Percentiles rank a stretch among this genome's conserved stretches.
These are phyloP conservation scores for Moniliophthora roreri DNA, from an alignment of 1,284 basidiomycete genomes.

Conservation along the genomic window DNA sequence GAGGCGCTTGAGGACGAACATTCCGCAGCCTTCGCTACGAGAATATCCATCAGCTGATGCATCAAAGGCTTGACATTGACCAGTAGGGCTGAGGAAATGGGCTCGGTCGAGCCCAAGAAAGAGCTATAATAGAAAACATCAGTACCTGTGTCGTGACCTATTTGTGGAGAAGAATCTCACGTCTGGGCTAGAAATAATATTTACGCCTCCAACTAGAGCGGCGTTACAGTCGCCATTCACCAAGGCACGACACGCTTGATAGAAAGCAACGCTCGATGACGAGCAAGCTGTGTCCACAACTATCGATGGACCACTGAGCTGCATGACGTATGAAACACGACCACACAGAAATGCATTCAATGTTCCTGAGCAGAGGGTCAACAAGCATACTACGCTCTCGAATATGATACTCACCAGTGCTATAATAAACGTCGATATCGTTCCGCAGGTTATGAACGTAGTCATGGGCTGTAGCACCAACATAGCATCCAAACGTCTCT, in stretches of 20 bases:
- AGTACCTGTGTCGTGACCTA: no score
- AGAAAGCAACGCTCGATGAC: conserved; percentile 64
- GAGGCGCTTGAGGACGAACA: conserved; percentile 71
- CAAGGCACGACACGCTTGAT: conserved; percentile 66
- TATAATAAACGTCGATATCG: conserved; percentile 68
- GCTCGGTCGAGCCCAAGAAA: conserved; percentile 66
- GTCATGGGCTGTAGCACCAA: conserved; percentile 68
- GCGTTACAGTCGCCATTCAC: conserved; percentile 61
- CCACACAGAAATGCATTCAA: conserved; percentile 67
- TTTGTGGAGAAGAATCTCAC: no score
- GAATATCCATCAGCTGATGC: conserved; percentile 70
- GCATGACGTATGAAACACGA: conserved; percentile 65
- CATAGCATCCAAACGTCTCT: conserved; percentile 58
- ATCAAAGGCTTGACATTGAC: conserved; percentile 72
- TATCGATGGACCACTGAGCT: conserved; percentile 66
- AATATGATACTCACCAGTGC: conserved; percentile 50
- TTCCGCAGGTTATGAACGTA: conserved; percentile 63
- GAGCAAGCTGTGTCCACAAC: conserved; percentile 75
- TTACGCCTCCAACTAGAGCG: conserved; percentile 74
- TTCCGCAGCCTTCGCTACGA: conserved; percentile 65
- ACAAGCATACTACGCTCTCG: no score
- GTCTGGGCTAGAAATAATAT: conserved; percentile 67
- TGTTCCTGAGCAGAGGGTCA: conserved; percentile 46
- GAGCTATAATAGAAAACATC: conserved; percentile 45
- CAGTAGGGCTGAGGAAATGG: conserved; percentile 64